Conservation (phyloP, 1,284 basidiomycete genomes). For the Macrocystidia cucumis region DNA sequence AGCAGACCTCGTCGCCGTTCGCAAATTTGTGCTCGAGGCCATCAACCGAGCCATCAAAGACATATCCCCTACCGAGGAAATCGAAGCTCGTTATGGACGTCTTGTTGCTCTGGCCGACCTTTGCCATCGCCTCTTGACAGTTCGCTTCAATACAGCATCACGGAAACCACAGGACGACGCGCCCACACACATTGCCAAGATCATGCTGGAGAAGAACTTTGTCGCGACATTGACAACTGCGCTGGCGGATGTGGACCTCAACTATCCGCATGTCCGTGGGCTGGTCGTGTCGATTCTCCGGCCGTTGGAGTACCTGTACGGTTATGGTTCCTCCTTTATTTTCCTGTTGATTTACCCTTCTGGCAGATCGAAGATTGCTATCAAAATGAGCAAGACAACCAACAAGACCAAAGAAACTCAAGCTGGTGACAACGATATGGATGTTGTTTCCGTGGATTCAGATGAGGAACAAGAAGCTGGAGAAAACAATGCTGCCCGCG, state of each 20-base stretch:
- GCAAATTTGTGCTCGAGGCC: slow-evolving; percentile 88
- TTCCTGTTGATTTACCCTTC: slow-evolving; percentile 8
- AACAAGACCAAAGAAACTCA: slow-evolving; percentile 60
- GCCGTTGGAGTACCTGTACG: slow-evolving; percentile 86
- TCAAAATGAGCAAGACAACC: slow-evolving; percentile 88
- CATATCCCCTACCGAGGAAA: slow-evolving; percentile 51
- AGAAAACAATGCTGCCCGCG: slow-evolving; percentile 46
- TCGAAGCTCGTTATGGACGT: slow-evolving; percentile 83
- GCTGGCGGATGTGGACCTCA: slow-evolving; percentile 90
- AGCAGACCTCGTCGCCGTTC: slow-evolving; percentile 73
- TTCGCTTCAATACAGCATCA: slow-evolving; percentile 52
- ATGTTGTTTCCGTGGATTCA: slow-evolving; percentile 49
- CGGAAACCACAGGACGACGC: slow-evolving; percentile 73
- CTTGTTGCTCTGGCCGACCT: slow-evolving; percentile 85
- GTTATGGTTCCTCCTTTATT: slow-evolving; percentile 11
- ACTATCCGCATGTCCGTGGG: slow-evolving; percentile 87
- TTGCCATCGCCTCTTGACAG: slow-evolving; percentile 82
- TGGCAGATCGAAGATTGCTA: slow-evolving; percentile 85
- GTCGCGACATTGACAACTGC: slow-evolving; percentile 86
- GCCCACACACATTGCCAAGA: slow-evolving; percentile 89
- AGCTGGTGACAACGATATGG: slow-evolving; percentile 43
- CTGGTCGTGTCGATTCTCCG: slow-evolving; percentile 83
- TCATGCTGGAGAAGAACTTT: slow-evolving; percentile 98
- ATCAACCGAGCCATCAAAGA: slow-evolving; percentile 88
- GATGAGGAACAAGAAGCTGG: slow-evolving; percentile 65